Percentiles rank a stretch among this genome's conserved stretches.
Conservation (phyloP, 352 stramenopile genomes). For the Phytophthora litchii region DNA sequence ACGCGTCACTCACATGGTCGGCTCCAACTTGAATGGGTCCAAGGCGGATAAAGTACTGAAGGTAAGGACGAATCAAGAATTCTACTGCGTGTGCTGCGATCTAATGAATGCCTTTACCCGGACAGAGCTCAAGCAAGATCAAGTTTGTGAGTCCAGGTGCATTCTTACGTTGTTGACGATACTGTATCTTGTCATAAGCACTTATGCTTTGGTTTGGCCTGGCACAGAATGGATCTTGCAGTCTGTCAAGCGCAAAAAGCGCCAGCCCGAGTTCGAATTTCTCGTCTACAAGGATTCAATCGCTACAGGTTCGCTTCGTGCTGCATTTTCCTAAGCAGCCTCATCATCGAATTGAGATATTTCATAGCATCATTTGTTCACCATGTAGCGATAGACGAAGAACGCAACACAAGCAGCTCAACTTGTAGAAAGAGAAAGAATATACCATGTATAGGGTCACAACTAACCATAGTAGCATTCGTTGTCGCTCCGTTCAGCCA, state of each 20-base stretch:
- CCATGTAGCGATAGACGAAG: background rate
- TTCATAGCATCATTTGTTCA: background rate
- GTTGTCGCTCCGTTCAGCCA: conserved; percentile 45
- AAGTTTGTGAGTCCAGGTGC: conserved; percentile 74
- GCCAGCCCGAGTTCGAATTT: conserved; percentile 69
- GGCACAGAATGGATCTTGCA: conserved; percentile 79
- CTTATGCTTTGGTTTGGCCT: background rate
- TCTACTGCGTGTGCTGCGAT: background rate
- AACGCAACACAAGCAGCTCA: conserved; percentile 21
- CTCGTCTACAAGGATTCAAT: conserved; percentile 70
- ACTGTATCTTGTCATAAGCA: background rate
- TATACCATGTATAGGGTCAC: conserved; percentile 55
- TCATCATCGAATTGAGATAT: conserved; percentile 6
- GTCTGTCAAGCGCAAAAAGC: conserved; percentile 69
- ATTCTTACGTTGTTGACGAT: background rate
- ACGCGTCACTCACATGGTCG: conserved; percentile 85
- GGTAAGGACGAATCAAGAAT: conserved; percentile 36
- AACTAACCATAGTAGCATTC: conserved; percentile 51
- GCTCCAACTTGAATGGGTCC: conserved; percentile 71
- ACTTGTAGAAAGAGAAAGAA: conserved; percentile 38
- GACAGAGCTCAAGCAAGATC: conserved; percentile 57
- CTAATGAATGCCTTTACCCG: conserved; percentile 2
- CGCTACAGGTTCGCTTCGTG: conserved; percentile 17
- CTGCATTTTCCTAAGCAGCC: conserved; percentile 24
- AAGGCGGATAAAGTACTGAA: conserved; percentile 79